Evolutionary conservation across 2,329 filamentous ascomycete genomes (phyloP).

Genomic region (Fonsecaea erecta): DNA sequence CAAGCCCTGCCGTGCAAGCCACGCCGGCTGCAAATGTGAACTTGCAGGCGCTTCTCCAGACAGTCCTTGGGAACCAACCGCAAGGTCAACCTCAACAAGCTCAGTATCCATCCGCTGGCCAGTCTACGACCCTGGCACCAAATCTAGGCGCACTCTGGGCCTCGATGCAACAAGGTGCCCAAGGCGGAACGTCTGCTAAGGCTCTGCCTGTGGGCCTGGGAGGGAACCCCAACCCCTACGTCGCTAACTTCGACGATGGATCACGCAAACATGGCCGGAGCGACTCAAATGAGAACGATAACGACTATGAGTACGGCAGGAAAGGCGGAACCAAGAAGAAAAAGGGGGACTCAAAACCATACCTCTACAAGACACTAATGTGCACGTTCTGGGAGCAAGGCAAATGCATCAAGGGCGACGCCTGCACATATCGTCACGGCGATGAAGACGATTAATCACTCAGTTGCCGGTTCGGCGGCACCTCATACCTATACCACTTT

Average conservation of each 20-base stretch:
- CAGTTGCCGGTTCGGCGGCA: background rate
- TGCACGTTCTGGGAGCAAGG: slow-evolving; percentile 61
- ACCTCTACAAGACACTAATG: slow-evolving; percentile 51
- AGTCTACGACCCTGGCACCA: slow-evolving; percentile 7
- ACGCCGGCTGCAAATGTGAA: slow-evolving; percentile 28
- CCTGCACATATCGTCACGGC: slow-evolving; percentile 58
- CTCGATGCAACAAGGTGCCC: slow-evolving; percentile 25
- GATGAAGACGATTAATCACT: slow-evolving; percentile 13
- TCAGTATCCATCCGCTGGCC: slow-evolving; percentile 36
- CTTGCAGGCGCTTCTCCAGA: slow-evolving; percentile 24
- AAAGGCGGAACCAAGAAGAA: slow-evolving; percentile 35
- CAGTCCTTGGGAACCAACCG: slow-evolving; percentile 40
- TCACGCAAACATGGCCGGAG: slow-evolving; percentile 30
- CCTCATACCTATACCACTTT: background rate
- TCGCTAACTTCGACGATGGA: slow-evolving; percentile 23
- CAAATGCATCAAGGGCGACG: slow-evolving; percentile 58
- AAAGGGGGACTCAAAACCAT: slow-evolving; percentile 38
- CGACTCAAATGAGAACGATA: slow-evolving; percentile 33
- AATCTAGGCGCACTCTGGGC: slow-evolving; percentile 30
- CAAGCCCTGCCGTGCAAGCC: slow-evolving; percentile 31
- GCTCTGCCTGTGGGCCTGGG: slow-evolving; percentile 24
- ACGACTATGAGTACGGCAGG: slow-evolving; percentile 33
- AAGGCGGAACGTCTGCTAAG: slow-evolving; percentile 6
- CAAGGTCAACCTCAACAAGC: slow-evolving; percentile 28
- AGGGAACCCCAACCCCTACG: slow-evolving; percentile 31